A percentile compares a stretch with the other conserved stretches of the same genome.
These are phyloP conservation scores for Solanum etuberosum DNA, from an alignment of 257 asterid species.

Conservation along the genomic window DNA sequence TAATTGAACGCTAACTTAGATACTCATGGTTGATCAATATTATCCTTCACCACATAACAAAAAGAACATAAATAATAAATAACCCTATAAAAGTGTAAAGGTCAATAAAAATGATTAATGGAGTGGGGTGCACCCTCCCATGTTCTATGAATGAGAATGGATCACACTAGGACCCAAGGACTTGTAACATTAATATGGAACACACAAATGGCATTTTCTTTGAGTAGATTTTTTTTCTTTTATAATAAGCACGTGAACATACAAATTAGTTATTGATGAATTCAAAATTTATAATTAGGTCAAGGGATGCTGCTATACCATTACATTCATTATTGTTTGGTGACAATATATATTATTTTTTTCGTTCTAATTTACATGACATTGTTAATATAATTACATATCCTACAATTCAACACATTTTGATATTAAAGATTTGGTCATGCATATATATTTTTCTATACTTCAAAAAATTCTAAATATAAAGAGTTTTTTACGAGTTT, in stretches of 20 bases:
- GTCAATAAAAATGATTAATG: neutral
- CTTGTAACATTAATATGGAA: neutral
- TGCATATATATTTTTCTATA: too few relatives aligned
- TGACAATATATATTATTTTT: neutral
- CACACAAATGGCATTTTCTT: neutral
- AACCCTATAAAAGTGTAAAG: neutral
- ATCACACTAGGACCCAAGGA: neutral
- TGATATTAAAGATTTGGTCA: too few relatives aligned
- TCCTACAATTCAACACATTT: too few relatives aligned
- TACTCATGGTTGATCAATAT: neutral
- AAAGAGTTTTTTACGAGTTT: too few relatives aligned
- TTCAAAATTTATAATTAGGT: neutral
- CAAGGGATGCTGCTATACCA: neutral
- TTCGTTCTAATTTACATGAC: neutral
- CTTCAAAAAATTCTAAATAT: too few relatives aligned
- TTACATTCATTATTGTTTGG: neutral
- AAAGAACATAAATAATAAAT: neutral
- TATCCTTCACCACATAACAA: neutral
- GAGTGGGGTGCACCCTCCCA: neutral
- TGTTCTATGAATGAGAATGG: neutral
- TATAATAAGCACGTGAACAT: neutral
- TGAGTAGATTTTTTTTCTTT: neutral
- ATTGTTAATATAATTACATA: too few relatives aligned
- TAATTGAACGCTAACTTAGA: neutral
- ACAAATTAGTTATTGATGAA: neutral